Evolutionary conservation across 495 filamentous ascomycete species (phyloP).

Genomic region (Aspergillus incahuasiensis): DNA sequence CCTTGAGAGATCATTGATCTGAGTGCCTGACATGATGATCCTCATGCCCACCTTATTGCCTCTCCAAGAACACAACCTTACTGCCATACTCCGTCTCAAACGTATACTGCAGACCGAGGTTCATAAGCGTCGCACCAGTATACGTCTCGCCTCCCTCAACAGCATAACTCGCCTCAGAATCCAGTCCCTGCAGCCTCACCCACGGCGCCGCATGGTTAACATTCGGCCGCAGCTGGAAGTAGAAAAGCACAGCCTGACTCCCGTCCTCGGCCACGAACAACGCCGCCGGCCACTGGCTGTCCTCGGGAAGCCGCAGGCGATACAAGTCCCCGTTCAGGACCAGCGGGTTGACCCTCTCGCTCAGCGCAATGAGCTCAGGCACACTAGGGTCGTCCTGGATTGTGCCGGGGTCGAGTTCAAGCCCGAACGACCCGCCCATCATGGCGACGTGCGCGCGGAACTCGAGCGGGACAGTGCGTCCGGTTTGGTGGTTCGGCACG

Average conservation of each 20-base stretch:
- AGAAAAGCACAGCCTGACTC: conserved; percentile 42
- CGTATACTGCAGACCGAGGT: conserved; percentile 38
- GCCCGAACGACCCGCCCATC: conserved; percentile 54
- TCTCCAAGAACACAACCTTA: conserved; percentile 40
- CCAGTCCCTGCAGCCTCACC: conserved; percentile 43
- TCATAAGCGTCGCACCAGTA: conserved; percentile 47
- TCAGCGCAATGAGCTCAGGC: conserved; percentile 40
- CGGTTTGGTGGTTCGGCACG: conserved; percentile 48
- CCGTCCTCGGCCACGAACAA: conserved; percentile 45
- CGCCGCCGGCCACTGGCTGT: conserved; percentile 52
- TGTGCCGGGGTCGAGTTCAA: conserved; percentile 47
- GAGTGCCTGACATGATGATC: too few relatives aligned
- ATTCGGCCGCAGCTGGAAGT: conserved; percentile 42
- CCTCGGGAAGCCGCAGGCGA: conserved; percentile 46
- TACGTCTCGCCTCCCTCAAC: conserved; percentile 37
- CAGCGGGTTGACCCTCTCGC: conserved; percentile 48
- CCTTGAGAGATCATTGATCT: too few relatives aligned
- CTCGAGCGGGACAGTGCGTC: conserved; percentile 40
- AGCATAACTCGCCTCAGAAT: conserved; percentile 37
- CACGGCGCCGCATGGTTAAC: conserved; percentile 42
- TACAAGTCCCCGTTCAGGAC: conserved; percentile 48
- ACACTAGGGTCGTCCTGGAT: conserved; percentile 38
- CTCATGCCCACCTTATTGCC: too few relatives aligned
- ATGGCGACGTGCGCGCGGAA: conserved; percentile 54
- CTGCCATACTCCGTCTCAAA: conserved; percentile 40